Evolutionary conservation across 768 basidiomycete genomes (phyloP), one percentile per base, ranked within the genome.

Genomic region (Lactarius deliciosus): DNA sequence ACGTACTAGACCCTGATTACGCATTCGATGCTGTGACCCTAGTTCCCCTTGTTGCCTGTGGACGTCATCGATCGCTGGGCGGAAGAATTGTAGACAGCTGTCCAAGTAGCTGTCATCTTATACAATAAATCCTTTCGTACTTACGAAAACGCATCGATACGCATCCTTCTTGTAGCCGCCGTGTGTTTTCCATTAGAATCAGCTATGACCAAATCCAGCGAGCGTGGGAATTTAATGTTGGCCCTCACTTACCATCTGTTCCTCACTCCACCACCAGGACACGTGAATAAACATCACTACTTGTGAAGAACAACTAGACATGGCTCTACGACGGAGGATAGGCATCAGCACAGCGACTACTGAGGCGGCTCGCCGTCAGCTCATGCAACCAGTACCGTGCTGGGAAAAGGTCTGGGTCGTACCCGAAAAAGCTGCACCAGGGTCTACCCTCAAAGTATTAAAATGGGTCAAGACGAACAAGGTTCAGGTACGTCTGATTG

Each of bases 361-460:
- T 3, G 91, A 93, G 75, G 89, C 90, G 57, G 90, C 91, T 40
- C 83, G 91, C 45, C 83, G 91, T 66, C 89, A 91, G 76, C 80
- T 92, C n/a, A 92, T 93, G 89, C 90, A 91, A 73, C 92, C 92
- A 8, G 92, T 93, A n/a, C 84, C 82, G 32, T 90, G 87, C 69
- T 94, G 91, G 92, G 91, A 93, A 77, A 90, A 88, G 77, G 79
- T 81, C 41, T 91, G 90, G 90, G 80, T 84, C 13, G 75, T 81
- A 15, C 84, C 88, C 41, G 87, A 87, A 64, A 80, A 79, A 62
- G 78, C 83, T 28, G 72, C 84, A 20, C 75, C 84, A 30, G 83
- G 83, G 32, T 83, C 90, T 25, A 82, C 79, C 25, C 76, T 93
- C 57, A 88, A 86, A 72, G 81, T 92, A 28, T 84, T 82, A 72